Conservation (phyloP, 2,329 filamentous ascomycete genomes). For the Epichloe coenophiala region DNA sequence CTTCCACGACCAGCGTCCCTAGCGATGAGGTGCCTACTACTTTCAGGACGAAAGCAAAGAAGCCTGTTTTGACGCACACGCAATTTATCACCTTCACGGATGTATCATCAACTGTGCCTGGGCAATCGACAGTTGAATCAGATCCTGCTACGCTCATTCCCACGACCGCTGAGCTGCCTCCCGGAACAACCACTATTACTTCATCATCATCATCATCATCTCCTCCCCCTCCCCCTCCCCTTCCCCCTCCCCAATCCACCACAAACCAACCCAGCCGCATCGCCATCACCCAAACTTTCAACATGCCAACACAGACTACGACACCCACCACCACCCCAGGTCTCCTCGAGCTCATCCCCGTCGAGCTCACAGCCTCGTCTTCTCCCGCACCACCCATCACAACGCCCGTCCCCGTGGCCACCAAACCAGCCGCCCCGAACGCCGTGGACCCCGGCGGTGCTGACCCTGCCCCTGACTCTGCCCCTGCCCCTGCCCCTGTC, state of each 20-base stretch:
- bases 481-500: no score
- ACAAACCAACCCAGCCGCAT: conserved; percentile 5
- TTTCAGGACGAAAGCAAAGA: background rate
- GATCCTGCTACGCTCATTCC: background rate
- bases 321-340: conserved; percentile 7
- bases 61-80: background rate
- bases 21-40: conserved; percentile 1
- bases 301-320: conserved; percentile 8
- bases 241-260: background rate
- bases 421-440: conserved; percentile 3
- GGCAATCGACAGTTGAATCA: background rate
- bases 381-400: conserved; percentile 2
- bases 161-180: background rate
- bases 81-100: background rate
- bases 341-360: conserved; percentile 15
- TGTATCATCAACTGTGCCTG: background rate
- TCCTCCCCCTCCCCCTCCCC: background rate
- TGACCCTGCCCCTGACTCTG: background rate
- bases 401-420: background rate
- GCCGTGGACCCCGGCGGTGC: conserved; percentile 4
- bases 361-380: conserved; percentile 8
- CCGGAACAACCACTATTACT: background rate
- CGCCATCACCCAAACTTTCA: conserved; percentile 16
- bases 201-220: background rate
- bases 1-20: background rate